Percentiles rank a stretch among this genome's conserved stretches.
Conservation (phyloP, 768 basidiomycete species). For the Strobilomyces dryophilus region DNA sequence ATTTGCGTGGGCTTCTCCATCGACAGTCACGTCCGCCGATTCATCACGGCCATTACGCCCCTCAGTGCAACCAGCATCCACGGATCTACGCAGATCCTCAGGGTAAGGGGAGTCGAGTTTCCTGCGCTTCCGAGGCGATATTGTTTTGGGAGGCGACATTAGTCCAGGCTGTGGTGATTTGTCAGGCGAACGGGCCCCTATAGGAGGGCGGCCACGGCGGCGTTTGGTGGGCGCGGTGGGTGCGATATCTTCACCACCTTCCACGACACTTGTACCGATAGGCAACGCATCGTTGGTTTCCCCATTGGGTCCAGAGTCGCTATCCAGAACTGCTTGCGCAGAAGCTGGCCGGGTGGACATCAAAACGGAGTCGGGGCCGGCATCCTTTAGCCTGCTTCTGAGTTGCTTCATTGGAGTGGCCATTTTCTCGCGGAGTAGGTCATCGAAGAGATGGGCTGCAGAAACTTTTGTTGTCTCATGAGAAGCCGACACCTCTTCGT, state of each 20-base stretch:
- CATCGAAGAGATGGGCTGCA: slow-evolving; percentile 32
- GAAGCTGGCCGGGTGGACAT: slow-evolving; percentile 20
- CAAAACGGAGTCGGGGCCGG: slow-evolving; percentile 12
- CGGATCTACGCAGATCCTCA: slow-evolving; percentile 18
- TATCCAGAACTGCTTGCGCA: slow-evolving; percentile 12
- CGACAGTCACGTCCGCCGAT: slow-evolving; percentile 2
- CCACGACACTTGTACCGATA: slow-evolving; percentile 4
- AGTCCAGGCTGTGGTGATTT: not conserved
- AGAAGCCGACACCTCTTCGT: slow-evolving; percentile 8
- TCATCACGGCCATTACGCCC: slow-evolving; percentile 6
- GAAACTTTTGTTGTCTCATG: slow-evolving; percentile 12
- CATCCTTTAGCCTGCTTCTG: slow-evolving; percentile 12
- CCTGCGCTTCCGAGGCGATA: slow-evolving; percentile 42
- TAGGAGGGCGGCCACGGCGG: slow-evolving; percentile 31
- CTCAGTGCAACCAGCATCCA: slow-evolving; percentile 1
- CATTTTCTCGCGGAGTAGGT: slow-evolving; percentile 16
- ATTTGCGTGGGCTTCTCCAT: slow-evolving; percentile 18
- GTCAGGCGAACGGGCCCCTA: slow-evolving; percentile 18
- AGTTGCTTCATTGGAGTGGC: slow-evolving; percentile 19
- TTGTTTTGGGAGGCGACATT: slow-evolving; percentile 14
- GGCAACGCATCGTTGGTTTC: slow-evolving; percentile 6
- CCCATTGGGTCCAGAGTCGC: slow-evolving; percentile 5
- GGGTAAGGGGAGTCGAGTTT: slow-evolving; percentile 36
- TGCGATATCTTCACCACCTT: slow-evolving; percentile 2
- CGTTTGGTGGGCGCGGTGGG: slow-evolving; percentile 26